Evolutionary conservation across 75 land plant genomes (phyloP), one percentile per base, ranked within the genome.

Genomic region (Picea sitchensis): DNA sequence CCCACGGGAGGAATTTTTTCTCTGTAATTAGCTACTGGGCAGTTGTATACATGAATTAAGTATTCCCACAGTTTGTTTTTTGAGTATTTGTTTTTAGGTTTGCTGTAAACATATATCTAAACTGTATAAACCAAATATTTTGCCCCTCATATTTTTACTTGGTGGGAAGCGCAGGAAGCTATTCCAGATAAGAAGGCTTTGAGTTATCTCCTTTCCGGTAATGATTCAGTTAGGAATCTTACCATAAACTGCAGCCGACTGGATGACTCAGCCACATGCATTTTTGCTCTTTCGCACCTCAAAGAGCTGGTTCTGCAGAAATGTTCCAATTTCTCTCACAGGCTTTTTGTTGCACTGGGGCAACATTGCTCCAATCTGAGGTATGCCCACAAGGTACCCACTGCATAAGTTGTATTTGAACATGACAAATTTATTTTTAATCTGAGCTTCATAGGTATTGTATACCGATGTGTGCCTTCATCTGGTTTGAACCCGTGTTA

Each of bases 241-340:
- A 84, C 81, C 2, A 76, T 92, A n/a, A 84, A 91, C 73, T 90
- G 92, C 73, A 77, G 80, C 59, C 78, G 69, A 18, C 76, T 92
- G 11, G 81, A 85, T 69, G 93, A 91, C 64, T 77, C 77, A 3
- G 76, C 81, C 7, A 38, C 85, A 32, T 68, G 60, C n/a, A 36
- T 36, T 13, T 61, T 92, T 51, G 71, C 76, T 13, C 72, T 65
- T 65, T 71, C n/a, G 9, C 38, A 47, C 26, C 78, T 92, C 20
- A 61, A 78, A 3, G 88, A 89, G 34, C 63, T 92, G 61, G 82
- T 80, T 34, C 82, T 92, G 76, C 74, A 78, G 61, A 76, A 82
- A 41, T 88, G 93, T 65, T 59, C 78, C 31, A 58, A 60, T 9
- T 80, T 92, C 26, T 84, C 91, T n/a, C 81, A 83, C 60, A 71